phyloP scores from a whole-genome alignment of 1,284 basidiomycete genomes.

The Phellinidium pouzarii region DNA sequence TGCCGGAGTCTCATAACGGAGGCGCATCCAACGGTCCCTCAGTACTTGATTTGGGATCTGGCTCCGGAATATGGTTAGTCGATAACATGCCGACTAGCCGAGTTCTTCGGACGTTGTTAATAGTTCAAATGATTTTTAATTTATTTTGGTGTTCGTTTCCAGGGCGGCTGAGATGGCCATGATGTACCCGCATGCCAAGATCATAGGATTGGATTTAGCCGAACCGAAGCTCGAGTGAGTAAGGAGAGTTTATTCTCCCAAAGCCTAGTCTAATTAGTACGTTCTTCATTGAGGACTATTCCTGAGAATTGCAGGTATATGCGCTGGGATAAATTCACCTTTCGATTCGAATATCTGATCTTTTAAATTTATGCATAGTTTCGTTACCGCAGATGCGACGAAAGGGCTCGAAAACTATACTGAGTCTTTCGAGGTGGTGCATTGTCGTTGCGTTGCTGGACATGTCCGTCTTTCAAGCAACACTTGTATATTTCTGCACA shows the following conservation, averaged over 20 bases:
- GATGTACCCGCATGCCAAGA: slow-evolving; percentile 12
- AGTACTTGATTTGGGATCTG: slow-evolving; percentile 16
- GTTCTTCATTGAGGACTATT: background rate
- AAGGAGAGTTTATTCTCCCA: background rate
- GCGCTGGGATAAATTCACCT: background rate
- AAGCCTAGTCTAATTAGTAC: background rate
- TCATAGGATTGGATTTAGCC: slow-evolving; percentile 15
- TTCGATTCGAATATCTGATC: background rate
- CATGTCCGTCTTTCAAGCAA: slow-evolving; percentile 10
- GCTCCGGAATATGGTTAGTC: slow-evolving; percentile 18
- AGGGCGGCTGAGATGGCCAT: slow-evolving; percentile 18
- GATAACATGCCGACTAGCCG: background rate
- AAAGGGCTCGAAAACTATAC: slow-evolving; percentile 13
- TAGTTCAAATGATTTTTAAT: background rate
- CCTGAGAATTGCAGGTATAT: slow-evolving; percentile 16
- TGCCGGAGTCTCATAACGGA: background rate
- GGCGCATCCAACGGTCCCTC: background rate
- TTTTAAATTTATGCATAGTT: background rate
- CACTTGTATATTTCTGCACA: background rate
- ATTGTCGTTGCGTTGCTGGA: slow-evolving; percentile 17
- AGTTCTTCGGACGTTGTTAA: background rate
- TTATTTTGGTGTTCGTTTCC: background rate
- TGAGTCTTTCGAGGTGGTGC: slow-evolving; percentile 15
- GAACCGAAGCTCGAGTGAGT: slow-evolving; percentile 15
- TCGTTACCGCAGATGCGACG: slow-evolving; percentile 12